Evolutionary conservation across 768 basidiomycete genomes (phyloP).

Genomic region (Glaciozyma antarctica): DNA sequence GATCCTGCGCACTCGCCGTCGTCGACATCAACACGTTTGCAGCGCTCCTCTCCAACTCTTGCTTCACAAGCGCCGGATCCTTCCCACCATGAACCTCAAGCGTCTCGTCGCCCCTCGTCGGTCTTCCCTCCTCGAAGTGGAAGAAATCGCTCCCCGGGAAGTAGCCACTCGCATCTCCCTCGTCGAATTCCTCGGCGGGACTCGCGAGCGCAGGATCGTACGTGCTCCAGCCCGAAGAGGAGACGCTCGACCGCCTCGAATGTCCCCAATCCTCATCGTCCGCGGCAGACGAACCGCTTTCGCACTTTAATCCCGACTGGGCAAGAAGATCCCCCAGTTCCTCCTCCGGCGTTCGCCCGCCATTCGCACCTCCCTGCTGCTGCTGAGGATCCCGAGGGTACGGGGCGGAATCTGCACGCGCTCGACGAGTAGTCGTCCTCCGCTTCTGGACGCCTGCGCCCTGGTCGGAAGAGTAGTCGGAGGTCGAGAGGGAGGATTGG

Average conservation of each 20-base stretch:
- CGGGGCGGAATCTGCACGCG: neutral
- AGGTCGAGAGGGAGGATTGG: neutral
- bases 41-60: slow-evolving; percentile 58
- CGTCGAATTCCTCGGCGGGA: neutral
- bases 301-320: neutral
- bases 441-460: neutral
- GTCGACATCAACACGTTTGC: slow-evolving; percentile 79
- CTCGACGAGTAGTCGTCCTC: neutral
- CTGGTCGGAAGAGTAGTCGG: neutral
- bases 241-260: neutral
- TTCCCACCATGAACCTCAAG: too few relatives aligned
- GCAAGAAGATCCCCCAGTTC: neutral
- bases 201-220: neutral
- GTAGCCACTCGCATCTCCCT: neutral
- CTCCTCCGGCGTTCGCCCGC: neutral
- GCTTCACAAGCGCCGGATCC: too few relatives aligned
- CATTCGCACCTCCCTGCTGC: neutral
- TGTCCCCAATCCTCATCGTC: neutral
- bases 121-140: too few relatives aligned
- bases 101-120: too few relatives aligned
- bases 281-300: neutral
- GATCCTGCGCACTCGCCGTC: slow-evolving; percentile 79
- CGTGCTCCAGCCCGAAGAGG: neutral
- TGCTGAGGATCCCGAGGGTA: neutral
- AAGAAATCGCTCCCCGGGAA: neutral